Evolutionary conservation across 2,329 filamentous ascomycete genomes (phyloP).

Genomic region (Apiospora marii): DNA sequence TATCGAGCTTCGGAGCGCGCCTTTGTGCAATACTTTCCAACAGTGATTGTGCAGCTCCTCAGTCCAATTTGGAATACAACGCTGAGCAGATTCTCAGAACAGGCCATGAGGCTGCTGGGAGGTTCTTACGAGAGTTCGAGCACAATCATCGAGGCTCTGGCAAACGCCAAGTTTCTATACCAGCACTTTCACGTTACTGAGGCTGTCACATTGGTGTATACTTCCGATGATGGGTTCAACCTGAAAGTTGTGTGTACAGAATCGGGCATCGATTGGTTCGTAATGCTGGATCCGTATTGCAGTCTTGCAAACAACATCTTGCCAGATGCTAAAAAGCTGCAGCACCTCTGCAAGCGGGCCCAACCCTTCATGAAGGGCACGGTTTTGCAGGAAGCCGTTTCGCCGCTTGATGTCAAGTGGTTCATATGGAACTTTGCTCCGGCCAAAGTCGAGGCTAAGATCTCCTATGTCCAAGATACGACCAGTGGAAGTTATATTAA

Average conservation of each 20-base stretch:
- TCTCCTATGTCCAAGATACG: neutral
- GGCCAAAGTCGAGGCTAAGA: neutral
- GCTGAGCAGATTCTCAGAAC: neutral
- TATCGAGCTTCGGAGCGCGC: neutral
- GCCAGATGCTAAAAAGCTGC: neutral
- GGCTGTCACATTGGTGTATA: constrained; percentile 37
- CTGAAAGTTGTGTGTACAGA: constrained; percentile 35
- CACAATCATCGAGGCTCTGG: neutral
- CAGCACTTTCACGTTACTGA: constrained; percentile 36
- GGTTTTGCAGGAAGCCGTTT: neutral
- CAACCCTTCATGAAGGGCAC: constrained; percentile 14
- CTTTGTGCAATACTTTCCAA: constrained; percentile 22
- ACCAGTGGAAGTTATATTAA: neutral
- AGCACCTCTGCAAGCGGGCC: neutral
- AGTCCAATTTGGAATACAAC: neutral
- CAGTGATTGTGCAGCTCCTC: neutral
- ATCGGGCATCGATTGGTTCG: constrained; percentile 36
- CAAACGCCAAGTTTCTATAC: constrained; percentile 36
- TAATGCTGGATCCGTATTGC: constrained; percentile 34
- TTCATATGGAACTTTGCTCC: neutral
- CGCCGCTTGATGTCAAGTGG: constrained; percentile 25
- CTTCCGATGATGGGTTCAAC: constrained; percentile 31
- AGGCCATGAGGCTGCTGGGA: neutral
- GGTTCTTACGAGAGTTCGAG: neutral
- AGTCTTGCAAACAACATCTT: constrained; percentile 19